Conservation (phyloP, 208 protist species). For the Novymonas esmeraldas region DNA sequence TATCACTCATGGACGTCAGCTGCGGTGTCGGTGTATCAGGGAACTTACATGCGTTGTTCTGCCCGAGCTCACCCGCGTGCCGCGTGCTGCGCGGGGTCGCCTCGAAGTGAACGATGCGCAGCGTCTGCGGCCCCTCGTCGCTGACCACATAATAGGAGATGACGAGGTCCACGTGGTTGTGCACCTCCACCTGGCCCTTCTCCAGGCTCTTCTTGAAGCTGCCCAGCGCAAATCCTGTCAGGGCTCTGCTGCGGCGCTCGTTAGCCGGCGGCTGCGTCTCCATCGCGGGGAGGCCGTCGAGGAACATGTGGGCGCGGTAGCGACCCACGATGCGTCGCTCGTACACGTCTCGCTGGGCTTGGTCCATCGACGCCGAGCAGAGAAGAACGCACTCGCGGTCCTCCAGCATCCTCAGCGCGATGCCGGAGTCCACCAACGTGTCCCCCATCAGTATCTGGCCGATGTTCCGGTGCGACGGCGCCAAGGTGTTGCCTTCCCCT, state of each 20-base stretch:
- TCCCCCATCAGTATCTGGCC: slow-evolving; percentile 26
- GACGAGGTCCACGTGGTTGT: slow-evolving; percentile 67
- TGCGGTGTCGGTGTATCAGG: neutral
- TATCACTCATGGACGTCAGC: slow-evolving; percentile 6
- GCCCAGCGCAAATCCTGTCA: slow-evolving; percentile 18
- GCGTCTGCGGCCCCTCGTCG: neutral
- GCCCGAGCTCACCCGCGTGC: slow-evolving; percentile 1
- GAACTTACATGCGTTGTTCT: slow-evolving; percentile 1
- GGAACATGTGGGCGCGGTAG: slow-evolving; percentile 57
- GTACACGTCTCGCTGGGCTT: slow-evolving; percentile 12
- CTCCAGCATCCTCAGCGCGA: neutral
- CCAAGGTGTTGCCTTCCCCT: neutral
- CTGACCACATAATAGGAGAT: slow-evolving; percentile 48
- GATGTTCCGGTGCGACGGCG: slow-evolving; percentile 18
- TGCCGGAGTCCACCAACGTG: slow-evolving; percentile 16
- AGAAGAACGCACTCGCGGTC: slow-evolving; percentile 4
- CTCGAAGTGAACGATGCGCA: slow-evolving; percentile 61
- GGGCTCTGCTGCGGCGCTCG: slow-evolving; percentile 7
- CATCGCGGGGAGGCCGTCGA: slow-evolving; percentile 57
- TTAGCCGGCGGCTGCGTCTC: slow-evolving; percentile 3
- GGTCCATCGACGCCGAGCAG: slow-evolving; percentile 8
- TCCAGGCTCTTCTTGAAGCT: neutral
- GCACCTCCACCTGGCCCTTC: slow-evolving; percentile 23
- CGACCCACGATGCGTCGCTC: slow-evolving; percentile 40
- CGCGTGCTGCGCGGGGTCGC: slow-evolving; percentile 41